These are phyloP conservation scores for Nitzschia palea DNA, from an alignment of 108 stramenopile species.

Conservation along the genomic window DNA sequence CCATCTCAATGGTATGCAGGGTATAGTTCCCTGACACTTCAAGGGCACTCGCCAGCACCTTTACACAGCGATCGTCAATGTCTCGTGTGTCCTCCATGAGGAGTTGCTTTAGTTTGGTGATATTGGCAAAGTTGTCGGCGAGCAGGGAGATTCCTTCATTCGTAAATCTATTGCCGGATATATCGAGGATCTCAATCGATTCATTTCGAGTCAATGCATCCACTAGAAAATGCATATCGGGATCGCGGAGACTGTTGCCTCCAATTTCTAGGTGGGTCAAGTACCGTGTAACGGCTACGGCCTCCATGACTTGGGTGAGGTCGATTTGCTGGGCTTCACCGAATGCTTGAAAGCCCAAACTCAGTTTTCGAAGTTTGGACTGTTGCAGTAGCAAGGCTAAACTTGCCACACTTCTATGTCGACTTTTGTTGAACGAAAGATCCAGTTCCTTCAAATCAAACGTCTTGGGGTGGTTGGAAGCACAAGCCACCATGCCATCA, in stretches of 20 bases:
- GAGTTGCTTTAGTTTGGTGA: not conserved
- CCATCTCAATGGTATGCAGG: constrained; percentile 1
- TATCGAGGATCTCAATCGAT: not conserved
- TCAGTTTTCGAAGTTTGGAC: not conserved
- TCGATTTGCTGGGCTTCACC: constrained; percentile 3
- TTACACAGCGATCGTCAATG: not conserved
- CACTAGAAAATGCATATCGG: not conserved
- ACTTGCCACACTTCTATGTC: not conserved
- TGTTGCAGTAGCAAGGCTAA: not conserved
- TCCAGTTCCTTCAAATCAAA: not conserved
- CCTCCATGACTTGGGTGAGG: not conserved
- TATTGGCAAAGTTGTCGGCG: not conserved
- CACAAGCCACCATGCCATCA: not conserved
- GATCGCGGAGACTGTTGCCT: constrained; percentile 8
- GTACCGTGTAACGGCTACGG: not conserved
- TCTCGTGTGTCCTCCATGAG: not conserved
- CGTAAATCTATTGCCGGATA: constrained; percentile 4
- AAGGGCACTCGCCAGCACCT: not conserved
- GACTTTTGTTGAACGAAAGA: constrained; percentile 10
- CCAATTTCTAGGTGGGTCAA: constrained; percentile 4
- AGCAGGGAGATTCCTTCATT: constrained; percentile 1
- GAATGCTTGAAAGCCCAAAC: constrained; percentile 12
- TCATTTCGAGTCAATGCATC: not conserved
- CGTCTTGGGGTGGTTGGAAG: not conserved
- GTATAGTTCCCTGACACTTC: not conserved